Conservation (phyloP, 2,329 filamentous ascomycete species). For the Scedosporium apiospermum region DNA sequence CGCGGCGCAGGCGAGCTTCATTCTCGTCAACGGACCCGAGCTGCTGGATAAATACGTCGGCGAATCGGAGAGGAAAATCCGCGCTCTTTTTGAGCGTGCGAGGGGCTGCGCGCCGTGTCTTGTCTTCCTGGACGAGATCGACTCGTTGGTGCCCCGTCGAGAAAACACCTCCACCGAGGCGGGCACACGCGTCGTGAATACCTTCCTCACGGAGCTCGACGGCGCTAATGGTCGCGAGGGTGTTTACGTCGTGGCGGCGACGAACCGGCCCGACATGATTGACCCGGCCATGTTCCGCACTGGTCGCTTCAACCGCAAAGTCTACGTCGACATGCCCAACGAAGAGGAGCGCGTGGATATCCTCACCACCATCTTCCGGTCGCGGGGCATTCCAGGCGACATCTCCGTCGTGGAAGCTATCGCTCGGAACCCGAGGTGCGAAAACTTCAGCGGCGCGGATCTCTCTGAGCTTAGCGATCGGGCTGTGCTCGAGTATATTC, state of each 20-base stretch:
- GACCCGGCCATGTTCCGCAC: slow-evolving; percentile 91
- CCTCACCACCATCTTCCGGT: slow-evolving; percentile 55
- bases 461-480: slow-evolving; percentile 38
- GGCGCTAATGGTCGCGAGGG: slow-evolving; percentile 71
- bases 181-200: slow-evolving; percentile 85
- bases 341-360: slow-evolving; percentile 78
- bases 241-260: slow-evolving; percentile 91
- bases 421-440: slow-evolving; percentile 58
- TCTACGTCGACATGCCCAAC: slow-evolving; percentile 82
- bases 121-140: slow-evolving; percentile 96
- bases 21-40: slow-evolving; percentile 93
- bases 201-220: slow-evolving; percentile 87
- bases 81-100: slow-evolving; percentile 84
- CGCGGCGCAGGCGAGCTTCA: slow-evolving; percentile 94
- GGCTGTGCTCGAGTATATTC: slow-evolving; percentile 39
- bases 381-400: slow-evolving; percentile 31
- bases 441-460: slow-evolving; percentile 66
- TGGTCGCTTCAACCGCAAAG: slow-evolving; percentile 75
- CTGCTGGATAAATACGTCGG: slow-evolving; percentile 96
- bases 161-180: slow-evolving; percentile 73
- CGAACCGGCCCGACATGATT: slow-evolving; percentile 93
- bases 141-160: slow-evolving; percentile 79
- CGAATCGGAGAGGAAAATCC: slow-evolving; percentile 86
- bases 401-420: slow-evolving; percentile 49
- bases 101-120: slow-evolving; percentile 83